These are phyloP conservation scores for Saccharomycopsis selenospora DNA, from an alignment of 805 yeast species.

Conservation along the genomic window DNA sequence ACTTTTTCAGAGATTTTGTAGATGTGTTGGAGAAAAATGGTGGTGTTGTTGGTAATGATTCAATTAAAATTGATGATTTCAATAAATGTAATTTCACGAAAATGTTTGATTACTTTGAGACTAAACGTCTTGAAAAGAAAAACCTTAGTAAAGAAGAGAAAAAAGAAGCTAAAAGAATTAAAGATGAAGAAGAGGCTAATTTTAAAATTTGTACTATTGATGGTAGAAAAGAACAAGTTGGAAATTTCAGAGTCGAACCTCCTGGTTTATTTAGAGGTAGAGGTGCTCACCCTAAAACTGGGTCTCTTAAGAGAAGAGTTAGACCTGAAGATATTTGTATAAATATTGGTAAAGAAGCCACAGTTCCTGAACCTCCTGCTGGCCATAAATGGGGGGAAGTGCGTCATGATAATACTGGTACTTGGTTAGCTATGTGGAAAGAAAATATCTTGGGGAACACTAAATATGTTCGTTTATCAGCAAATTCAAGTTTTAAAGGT, in stretches of 20 bases:
- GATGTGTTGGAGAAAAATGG: constrained; percentile 63
- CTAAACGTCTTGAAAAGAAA: constrained; percentile 64
- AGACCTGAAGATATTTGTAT: constrained; percentile 83
- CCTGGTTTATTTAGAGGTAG: constrained; percentile 95
- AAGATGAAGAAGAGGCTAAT: constrained; percentile 70
- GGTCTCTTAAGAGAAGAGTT: constrained; percentile 80
- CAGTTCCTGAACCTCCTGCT: constrained; percentile 73
- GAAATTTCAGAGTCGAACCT: constrained; percentile 91
- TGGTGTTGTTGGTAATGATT: constrained; percentile 40
- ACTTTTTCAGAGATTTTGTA: constrained; percentile 75
- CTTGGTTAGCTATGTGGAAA: constrained; percentile 97
- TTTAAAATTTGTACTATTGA: constrained; percentile 74
- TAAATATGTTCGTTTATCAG: constrained; percentile 88
- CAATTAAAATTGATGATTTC: constrained; percentile 46
- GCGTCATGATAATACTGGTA: constrained; percentile 79
- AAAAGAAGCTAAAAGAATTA: constrained; percentile 62
- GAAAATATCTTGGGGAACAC: constrained; percentile 80
- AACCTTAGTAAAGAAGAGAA: constrained; percentile 64
- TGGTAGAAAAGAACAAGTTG: constrained; percentile 87
- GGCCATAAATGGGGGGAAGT: constrained; percentile 92
- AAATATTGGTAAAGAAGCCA: constrained; percentile 66
- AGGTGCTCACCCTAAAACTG: constrained; percentile 96
- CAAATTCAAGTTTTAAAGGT: constrained; percentile 85
- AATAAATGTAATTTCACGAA: constrained; percentile 68
- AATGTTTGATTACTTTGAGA: constrained; percentile 67